Evolutionary conservation across 345 rosid genomes (phyloP).

Genomic region (Kernera saxatilis): DNA sequence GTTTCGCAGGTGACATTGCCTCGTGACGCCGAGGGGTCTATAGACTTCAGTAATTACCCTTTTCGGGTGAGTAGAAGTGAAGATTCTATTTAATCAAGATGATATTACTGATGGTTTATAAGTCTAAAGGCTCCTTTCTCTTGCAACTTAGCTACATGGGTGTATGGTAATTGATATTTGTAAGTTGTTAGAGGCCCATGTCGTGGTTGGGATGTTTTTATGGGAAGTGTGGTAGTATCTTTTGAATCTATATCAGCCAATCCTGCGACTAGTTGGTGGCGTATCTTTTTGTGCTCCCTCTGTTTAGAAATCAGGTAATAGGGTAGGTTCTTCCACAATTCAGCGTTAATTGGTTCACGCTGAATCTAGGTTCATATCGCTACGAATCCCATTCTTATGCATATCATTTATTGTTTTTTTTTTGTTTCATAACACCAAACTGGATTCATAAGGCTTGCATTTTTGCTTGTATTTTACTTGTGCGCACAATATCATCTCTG

Average conservation of each 20-base stretch:
- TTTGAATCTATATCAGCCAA: neutral
- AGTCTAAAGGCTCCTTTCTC: neutral
- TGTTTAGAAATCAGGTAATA: neutral
- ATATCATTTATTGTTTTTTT: neutral
- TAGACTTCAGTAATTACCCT: constrained; percentile 83
- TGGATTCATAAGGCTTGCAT: neutral
- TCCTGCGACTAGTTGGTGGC: neutral
- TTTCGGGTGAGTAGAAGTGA: constrained; percentile 55
- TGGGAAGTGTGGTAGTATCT: neutral
- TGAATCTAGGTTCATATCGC: neutral
- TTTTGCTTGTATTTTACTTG: neutral
- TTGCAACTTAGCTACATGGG: constrained; percentile 1
- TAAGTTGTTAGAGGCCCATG: neutral
- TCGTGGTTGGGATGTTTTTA: neutral
- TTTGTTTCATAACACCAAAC: neutral
- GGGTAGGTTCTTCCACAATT: neutral
- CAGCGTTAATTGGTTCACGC: neutral
- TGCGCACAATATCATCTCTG: neutral
- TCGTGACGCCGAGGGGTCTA: constrained; percentile 76
- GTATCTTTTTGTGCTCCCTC: neutral
- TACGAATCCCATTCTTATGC: neutral
- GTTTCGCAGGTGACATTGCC: constrained; percentile 86
- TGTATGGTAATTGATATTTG: neutral
- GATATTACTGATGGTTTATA: neutral
- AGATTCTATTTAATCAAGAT: neutral